Base-by-base conservation (phyloP, 1,284 basidiomycete genomes). In the Volvariella volvacea region DNA sequence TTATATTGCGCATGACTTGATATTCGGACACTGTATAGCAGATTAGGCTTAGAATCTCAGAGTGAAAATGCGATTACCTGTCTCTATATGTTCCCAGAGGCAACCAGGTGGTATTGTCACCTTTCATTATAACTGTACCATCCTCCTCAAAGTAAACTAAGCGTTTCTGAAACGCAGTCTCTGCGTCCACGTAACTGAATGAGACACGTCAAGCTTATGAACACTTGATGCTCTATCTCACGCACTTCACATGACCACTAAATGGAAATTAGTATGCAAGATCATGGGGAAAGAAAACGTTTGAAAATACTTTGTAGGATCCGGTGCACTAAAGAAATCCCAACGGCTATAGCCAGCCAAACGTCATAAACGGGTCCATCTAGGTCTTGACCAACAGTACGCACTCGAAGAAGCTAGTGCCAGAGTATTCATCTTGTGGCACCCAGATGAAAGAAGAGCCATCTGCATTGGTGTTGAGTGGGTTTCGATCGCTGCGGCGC, bases 71-170 rank as follows among this genome's bases (percentile, higher is more conserved):
- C 16, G 32, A 17, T 33, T 14, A 82, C 83, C 83, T 87, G 49
- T 70, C 68, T 41, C 84, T 70, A 51, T 70, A 68, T 39, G 67
- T 62, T 14, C 81, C 83, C 36, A 60, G 40, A 2, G 66, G 50
- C 38, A 88, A 59, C 59, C 60, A 63, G 14, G 72, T 80, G 1
- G 71, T 78, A 53, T 86, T 71, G 48, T 88, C 84, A 9, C 80
- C 83, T 55, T 81, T 78, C 83, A 88, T 88, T 21, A 86, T 70
- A 19, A 83, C 80, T 34, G 70, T 71, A 21, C 71, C 73, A 53
- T 82, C 65, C 14, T 69, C 66, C 21, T 70, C 67, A 14, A 82
- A 71, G 56, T 69, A 83, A 17, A 31, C 45, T 22, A 47, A 41
- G 30, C 42, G 31, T 9, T 82, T 74, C 15, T 61, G 53, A 49